Conservation (phyloP, 2,329 filamentous ascomycete genomes). For the Colletotrichum orbiculare region DNA sequence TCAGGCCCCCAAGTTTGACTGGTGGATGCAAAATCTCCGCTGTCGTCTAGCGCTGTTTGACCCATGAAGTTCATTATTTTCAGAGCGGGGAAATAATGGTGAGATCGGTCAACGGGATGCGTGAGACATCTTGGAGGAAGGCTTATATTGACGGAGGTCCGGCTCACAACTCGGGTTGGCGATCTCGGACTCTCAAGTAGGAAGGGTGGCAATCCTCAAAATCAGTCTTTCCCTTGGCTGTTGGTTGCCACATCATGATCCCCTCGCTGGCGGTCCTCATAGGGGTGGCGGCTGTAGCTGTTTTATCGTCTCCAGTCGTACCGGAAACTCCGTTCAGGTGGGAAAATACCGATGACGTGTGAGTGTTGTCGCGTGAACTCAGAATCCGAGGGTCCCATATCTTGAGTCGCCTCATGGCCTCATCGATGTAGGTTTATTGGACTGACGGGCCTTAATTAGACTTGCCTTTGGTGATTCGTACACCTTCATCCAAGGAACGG, state of each 20-base stretch:
- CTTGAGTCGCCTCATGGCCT: not conserved
- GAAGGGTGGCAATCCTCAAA: not conserved
- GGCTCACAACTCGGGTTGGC: rapidly evolving
- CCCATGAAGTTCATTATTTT: not conserved
- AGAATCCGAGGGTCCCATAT: too few species aligned
- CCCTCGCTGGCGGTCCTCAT: not conserved
- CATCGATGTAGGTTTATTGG: too few species aligned
- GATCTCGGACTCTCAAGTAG: not conserved
- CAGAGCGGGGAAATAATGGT: slow-evolving; percentile 4
- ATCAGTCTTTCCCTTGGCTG: not conserved
- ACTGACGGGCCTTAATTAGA: slow-evolving; percentile 37
- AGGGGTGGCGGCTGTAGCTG: not conserved
- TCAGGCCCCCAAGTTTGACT: too few species aligned
- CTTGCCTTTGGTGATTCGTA: slow-evolving; percentile 63
- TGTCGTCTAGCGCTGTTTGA: too few species aligned
- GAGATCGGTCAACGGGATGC: not conserved
- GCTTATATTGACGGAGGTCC: not conserved
- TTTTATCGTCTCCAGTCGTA: not conserved
- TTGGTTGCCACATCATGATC: not conserved
- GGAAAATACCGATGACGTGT: slow-evolving; percentile 41
- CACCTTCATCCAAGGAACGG: slow-evolving; percentile 64
- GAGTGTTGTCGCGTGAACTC: slow-evolving; percentile 2
- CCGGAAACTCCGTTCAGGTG: slow-evolving; percentile 33
- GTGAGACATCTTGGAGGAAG: not conserved
- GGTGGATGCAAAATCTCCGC: too few species aligned